Evolutionary conservation across 2,329 filamentous ascomycete genomes (phyloP).

Genomic region (Clathrospora elynae): DNA sequence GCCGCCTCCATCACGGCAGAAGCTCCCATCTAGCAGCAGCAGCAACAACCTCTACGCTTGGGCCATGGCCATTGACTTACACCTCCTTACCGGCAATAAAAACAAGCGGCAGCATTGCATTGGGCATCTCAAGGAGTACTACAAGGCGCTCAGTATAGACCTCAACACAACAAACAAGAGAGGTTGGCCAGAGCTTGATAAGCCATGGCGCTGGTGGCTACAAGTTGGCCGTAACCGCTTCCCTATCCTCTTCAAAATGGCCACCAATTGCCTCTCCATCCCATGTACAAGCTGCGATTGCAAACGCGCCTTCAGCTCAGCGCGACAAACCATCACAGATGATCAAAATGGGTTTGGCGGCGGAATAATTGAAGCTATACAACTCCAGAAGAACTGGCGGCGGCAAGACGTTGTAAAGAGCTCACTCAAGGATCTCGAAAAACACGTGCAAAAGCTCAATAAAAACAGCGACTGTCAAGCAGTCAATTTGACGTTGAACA

Average conservation of each 20-base stretch:
- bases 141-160: too few species aligned
- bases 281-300: too few species aligned
- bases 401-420: neutral
- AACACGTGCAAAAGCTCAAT: too few species aligned
- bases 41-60: neutral
- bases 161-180: neutral
- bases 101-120: too few species aligned
- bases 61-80: neutral
- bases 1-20: neutral
- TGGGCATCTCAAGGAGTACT: too few species aligned
- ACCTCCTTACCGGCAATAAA: too few species aligned
- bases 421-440: neutral
- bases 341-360: conserved; percentile 1
- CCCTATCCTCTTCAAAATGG: conserved; percentile 12
- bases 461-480: too few species aligned
- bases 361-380: conserved; percentile 5
- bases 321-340: too few species aligned
- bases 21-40: too few species aligned
- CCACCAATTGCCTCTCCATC: too few species aligned
- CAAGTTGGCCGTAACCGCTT: conserved; percentile 7
- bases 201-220: conserved; percentile 7
- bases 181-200: neutral
- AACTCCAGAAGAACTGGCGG: conserved; percentile 6
- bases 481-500: too few species aligned
- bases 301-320: too few species aligned